phyloP scores from a whole-genome alignment of 257 asterid species.

The Ehretia macrophylla region DNA sequence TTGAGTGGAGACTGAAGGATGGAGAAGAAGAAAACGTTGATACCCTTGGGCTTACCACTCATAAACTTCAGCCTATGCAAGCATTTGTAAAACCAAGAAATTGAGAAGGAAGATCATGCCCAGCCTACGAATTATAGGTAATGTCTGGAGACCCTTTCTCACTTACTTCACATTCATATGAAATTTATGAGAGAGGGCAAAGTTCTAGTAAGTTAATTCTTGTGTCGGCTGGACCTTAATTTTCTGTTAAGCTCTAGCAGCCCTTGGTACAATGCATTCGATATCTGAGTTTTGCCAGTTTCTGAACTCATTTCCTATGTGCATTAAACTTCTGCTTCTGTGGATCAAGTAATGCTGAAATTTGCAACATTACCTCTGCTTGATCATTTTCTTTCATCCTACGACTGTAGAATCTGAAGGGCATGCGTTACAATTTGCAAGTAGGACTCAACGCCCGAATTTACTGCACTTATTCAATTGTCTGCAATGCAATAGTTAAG shows the following conservation, averaged over 20 bases:
- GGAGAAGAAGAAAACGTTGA: constrained; percentile 77
- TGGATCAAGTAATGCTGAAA: neutral
- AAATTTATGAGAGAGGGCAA: too few species aligned
- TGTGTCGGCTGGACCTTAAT: too few species aligned
- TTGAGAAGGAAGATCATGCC: constrained; percentile 16
- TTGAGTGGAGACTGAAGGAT: constrained; percentile 56
- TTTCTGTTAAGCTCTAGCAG: too few species aligned
- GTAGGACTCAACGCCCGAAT: too few species aligned
- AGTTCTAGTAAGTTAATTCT: too few species aligned
- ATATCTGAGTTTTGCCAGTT: neutral
- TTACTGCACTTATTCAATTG: too few species aligned
- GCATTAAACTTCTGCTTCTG: too few species aligned
- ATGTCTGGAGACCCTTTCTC: neutral
- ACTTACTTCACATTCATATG: too few species aligned
- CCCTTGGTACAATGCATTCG: neutral
- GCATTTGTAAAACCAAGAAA: constrained; percentile 50
- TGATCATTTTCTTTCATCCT: neutral
- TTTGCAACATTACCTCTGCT: neutral
- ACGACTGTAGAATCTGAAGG: neutral
- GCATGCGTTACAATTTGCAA: neutral
- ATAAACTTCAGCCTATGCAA: constrained; percentile 66
- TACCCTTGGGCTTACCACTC: constrained; percentile 66
- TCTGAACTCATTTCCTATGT: neutral
- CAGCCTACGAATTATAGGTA: neutral
- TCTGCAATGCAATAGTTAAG: too few species aligned